Percentiles rank a stretch among this genome's conserved stretches.
These are phyloP conservation scores for Fagus crenata DNA, from an alignment of 306 rosid species.

Conservation along the genomic window DNA sequence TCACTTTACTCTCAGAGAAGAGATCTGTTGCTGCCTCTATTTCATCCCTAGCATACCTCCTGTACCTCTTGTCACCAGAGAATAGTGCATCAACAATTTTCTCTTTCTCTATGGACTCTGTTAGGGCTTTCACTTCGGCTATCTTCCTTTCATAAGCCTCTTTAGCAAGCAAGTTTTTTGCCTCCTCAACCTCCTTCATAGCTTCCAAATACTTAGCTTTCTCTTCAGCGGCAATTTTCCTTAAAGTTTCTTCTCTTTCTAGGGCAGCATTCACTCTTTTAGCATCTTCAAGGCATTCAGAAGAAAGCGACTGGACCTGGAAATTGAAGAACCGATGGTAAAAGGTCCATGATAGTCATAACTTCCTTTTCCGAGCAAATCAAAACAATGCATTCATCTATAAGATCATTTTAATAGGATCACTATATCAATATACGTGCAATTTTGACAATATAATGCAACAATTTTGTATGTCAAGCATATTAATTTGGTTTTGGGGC, in stretches of 20 bases:
- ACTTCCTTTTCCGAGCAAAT: slow-evolving; percentile 8
- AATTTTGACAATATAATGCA: slow-evolving; percentile 15
- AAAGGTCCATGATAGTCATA: slow-evolving; percentile 23
- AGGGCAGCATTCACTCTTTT: slow-evolving; percentile 60
- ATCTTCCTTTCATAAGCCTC: slow-evolving; percentile 82
- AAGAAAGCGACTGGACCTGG: slow-evolving; percentile 68
- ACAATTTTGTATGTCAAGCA: slow-evolving; percentile 11
- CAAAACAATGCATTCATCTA: slow-evolving; percentile 5
- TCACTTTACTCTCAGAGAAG: slow-evolving; percentile 56
- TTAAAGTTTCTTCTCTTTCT: slow-evolving; percentile 65
- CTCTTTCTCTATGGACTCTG: slow-evolving; percentile 67
- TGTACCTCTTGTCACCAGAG: slow-evolving; percentile 71
- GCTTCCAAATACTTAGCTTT: slow-evolving; percentile 72
- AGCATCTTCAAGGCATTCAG: slow-evolving; percentile 75
- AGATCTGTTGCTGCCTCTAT: slow-evolving; percentile 68
- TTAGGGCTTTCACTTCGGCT: slow-evolving; percentile 69
- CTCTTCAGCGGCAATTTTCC: slow-evolving; percentile 78
- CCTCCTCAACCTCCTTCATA: slow-evolving; percentile 69
- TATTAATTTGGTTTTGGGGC: background rate
- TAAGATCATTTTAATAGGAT: slow-evolving; percentile 27
- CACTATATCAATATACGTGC: slow-evolving; percentile 19
- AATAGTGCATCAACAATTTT: slow-evolving; percentile 70
- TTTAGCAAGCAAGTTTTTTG: slow-evolving; percentile 57
- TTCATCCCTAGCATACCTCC: slow-evolving; percentile 74
- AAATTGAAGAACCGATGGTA: slow-evolving; percentile 24